A percentile compares a stretch with the other conserved stretches of the same genome.
These are phyloP conservation scores for Eragrostis tef DNA, from an alignment of 202 grass and related monocot species.

Conservation along the genomic window DNA sequence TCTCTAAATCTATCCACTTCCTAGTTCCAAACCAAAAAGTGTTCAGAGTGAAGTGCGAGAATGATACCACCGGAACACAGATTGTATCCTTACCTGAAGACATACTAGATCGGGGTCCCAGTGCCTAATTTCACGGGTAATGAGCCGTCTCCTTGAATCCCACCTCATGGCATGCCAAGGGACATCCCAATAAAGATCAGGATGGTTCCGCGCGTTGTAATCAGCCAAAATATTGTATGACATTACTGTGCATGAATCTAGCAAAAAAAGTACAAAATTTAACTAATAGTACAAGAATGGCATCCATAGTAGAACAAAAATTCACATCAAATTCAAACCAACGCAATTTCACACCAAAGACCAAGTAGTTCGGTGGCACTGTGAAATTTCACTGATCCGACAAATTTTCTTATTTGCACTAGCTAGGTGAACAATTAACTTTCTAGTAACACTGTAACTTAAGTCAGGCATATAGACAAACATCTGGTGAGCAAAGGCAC, in stretches of 20 bases:
- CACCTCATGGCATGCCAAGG: constrained; percentile 68
- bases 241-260: constrained; percentile 76
- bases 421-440: not conserved
- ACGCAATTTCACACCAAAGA: not conserved
- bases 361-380: not conserved
- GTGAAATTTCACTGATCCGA: not conserved
- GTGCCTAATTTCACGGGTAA: constrained; percentile 69
- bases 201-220: constrained; percentile 64
- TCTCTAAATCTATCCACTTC: constrained; percentile 82
- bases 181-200: constrained; percentile 73
- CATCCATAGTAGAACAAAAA: not conserved
- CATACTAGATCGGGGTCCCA: constrained; percentile 82
- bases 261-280: constrained; percentile 20
- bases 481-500: constrained; percentile 27
- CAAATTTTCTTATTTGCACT: not conserved
- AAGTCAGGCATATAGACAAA: constrained; percentile 37
- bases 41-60: constrained; percentile 5
- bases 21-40: constrained; percentile 51
- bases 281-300: not conserved
- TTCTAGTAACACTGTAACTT: not conserved
- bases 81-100: constrained; percentile 68
- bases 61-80: constrained; percentile 33
- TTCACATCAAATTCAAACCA: constrained; percentile 6
- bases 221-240: constrained; percentile 94
- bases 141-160: constrained; percentile 75